Percentiles rank a stretch among this genome's conserved stretches.
Evolutionary conservation across 2,329 filamentous ascomycete species (phyloP).

Genomic region (Colletotrichum lupini): DNA sequence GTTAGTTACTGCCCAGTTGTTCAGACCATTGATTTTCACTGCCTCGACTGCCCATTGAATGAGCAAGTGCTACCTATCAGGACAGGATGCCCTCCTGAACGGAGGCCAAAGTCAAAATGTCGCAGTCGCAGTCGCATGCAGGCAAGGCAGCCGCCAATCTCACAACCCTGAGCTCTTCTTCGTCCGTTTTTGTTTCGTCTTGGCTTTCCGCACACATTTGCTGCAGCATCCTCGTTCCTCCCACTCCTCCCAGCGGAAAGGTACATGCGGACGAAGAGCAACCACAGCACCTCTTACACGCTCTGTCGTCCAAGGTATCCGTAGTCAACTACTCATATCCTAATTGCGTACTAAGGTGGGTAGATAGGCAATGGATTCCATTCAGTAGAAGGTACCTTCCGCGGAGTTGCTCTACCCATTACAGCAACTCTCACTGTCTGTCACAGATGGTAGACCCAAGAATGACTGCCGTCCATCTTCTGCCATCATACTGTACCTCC

Average conservation of each 20-base stretch:
- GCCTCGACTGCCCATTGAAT: too few species aligned
- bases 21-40: background rate
- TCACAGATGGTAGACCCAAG: background rate
- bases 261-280: background rate
- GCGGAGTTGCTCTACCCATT: background rate
- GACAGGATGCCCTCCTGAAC: conserved; percentile 9
- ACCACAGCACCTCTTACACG: background rate
- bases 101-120: conserved; percentile 15
- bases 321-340: background rate
- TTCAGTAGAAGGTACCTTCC: background rate
- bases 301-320: too few species aligned
- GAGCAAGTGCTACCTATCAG: too few species aligned
- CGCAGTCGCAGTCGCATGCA: conserved; percentile 18
- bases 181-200: conserved; percentile 35
- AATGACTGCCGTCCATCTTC: conserved; percentile 4
- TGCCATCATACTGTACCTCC: conserved; percentile 8
- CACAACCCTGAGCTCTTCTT: conserved; percentile 23
- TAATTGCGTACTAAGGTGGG: too few species aligned
- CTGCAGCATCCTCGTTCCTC: conserved; percentile 28
- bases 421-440: background rate
- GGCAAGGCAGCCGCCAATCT: background rate
- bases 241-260: conserved; percentile 33
- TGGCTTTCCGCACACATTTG: conserved; percentile 20
- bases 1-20: background rate
- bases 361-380: background rate